Evolutionary conservation across 176 grass and related monocot genomes (phyloP).

Genomic region (Triticum urartu): DNA sequence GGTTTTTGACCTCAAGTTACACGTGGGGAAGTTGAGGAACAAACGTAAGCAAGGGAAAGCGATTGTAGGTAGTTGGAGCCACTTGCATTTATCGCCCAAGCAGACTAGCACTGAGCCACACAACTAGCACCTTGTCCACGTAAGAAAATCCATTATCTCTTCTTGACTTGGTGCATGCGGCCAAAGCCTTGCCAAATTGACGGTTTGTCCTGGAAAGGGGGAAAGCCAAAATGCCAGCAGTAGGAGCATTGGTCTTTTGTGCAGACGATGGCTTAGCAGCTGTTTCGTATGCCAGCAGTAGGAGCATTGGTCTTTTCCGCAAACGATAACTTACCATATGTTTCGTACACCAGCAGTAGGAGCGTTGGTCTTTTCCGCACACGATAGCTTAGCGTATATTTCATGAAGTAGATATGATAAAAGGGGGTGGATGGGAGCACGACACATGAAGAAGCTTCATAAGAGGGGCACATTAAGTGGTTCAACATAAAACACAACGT

Average conservation of each 20-base stretch:
- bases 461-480: too few relatives aligned
- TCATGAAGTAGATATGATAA: too few relatives aligned
- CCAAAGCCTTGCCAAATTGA: background rate
- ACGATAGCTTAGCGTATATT: too few relatives aligned
- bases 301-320: too few relatives aligned
- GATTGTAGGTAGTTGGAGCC: background rate
- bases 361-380: too few relatives aligned
- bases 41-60: background rate
- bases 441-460: too few relatives aligned
- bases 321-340: too few relatives aligned
- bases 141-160: background rate
- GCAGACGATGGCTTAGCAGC: too few relatives aligned
- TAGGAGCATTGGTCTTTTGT: background rate
- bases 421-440: too few relatives aligned
- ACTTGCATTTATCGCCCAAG: background rate
- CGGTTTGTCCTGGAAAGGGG: background rate
- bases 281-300: background rate
- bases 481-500: too few relatives aligned
- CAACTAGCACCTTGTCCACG: background rate
- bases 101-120: too few relatives aligned
- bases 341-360: background rate
- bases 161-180: background rate
- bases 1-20: background rate
- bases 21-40: too few relatives aligned
- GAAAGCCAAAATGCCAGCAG: background rate